Evolutionary conservation across 1,284 basidiomycete species (phyloP), one percentile per base, ranked within the genome.

Genomic region (Termitomyces sp.): DNA sequence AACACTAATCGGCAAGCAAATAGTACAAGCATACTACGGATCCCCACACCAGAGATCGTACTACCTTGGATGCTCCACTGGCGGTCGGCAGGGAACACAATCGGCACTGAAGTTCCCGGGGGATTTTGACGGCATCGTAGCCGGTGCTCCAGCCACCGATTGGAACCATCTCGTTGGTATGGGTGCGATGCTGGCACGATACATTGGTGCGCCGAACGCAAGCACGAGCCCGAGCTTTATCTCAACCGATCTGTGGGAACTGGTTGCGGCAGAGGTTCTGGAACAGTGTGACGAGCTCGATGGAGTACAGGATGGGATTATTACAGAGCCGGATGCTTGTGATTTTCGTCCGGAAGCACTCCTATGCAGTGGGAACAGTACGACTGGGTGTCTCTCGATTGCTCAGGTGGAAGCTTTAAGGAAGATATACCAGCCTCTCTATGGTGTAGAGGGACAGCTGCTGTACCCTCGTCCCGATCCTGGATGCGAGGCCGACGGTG

Each of bases 61-160:
- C n/a, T 60, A 39, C n/a, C 50, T 57, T 1, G 58, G 58, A 30
- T 60, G 58, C 26, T 60, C 58, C 6, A 51, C 53, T 10, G 58
- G 56, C 6, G 56, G 58, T 13, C 24, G 58, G 30, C 55, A 57
- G 47, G 58, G 55, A 6, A 55, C 48, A 6, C 55, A 57, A 42
- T 43, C 50, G 13, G 58, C 58, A 15, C 44, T 57, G 2, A 57
- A 53, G 40, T 57, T 42, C 36, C 53, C 58, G 2, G 51, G 48
- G 0, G 58, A 60, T 31, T 60, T 60, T 17, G 58, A 60, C 19
- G 56, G 58, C 13, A 60, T 60, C 21, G 34, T 60, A 1, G 58
- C 54, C 41, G 58, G 58, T 3, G 58, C 58, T 10, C 58, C 58
- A 8, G 56, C 47, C 1, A 55, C 54, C 5, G 53, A 54, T 24